Percentiles rank a stretch among this genome's conserved stretches.
Evolutionary conservation across 2,329 filamentous ascomycete genomes (phyloP).

Genomic region (Xylariales sp.): DNA sequence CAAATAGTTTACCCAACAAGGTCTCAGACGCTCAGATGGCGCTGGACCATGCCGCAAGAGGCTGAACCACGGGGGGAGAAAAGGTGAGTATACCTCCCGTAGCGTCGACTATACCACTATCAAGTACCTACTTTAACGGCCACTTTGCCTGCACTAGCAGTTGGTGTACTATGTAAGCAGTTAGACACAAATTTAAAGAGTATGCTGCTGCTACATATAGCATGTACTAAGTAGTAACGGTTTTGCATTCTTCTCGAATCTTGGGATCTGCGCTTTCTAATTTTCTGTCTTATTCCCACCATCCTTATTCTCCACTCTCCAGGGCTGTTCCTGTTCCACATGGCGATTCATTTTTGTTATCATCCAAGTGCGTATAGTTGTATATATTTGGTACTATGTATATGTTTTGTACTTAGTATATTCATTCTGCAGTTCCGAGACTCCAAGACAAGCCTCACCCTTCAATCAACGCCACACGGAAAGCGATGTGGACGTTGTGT

Average conservation of each 20-base stretch:
- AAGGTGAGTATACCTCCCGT: neutral
- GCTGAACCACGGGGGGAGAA: slow-evolving; percentile 20
- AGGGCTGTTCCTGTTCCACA: neutral
- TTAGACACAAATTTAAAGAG: too few species aligned
- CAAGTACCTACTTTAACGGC: too few species aligned
- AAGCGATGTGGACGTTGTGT: slow-evolving; percentile 5
- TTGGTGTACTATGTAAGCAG: too few species aligned
- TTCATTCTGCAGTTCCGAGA: too few species aligned
- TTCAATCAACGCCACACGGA: slow-evolving; percentile 5
- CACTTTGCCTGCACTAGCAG: neutral
- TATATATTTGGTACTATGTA: too few species aligned
- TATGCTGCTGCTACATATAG: too few species aligned
- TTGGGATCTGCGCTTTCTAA: neutral
- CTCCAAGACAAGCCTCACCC: too few species aligned
- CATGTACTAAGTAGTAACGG: neutral
- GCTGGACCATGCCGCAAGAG: slow-evolving; percentile 14
- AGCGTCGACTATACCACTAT: too few species aligned
- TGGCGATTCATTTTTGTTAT: neutral
- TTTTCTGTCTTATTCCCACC: too few species aligned
- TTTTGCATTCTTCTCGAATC: slow-evolving; percentile 22
- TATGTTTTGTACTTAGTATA: too few species aligned
- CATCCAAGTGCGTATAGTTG: too few species aligned
- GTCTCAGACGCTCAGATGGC: neutral
- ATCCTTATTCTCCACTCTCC: too few species aligned
- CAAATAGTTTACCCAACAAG: neutral